Evolutionary conservation across 2,329 filamentous ascomycete genomes (phyloP), one percentile per base, ranked within the genome.

Genomic region (Pseudogymnoascus destructans): DNA sequence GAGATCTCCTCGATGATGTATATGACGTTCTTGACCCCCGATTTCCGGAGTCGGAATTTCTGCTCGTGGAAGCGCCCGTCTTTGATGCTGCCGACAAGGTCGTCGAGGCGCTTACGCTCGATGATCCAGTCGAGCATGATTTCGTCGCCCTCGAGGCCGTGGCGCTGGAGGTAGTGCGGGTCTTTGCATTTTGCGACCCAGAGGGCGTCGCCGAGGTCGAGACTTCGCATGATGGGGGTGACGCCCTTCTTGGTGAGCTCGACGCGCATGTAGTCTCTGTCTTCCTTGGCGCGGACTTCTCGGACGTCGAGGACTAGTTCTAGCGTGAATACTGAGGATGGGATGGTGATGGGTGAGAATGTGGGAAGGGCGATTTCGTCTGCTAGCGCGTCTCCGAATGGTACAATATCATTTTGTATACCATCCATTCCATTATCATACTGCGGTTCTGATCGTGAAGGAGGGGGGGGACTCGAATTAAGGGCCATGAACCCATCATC

Each of bases 11-110:
- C 88, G 58, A 93, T 78, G 21, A 93, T 76, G 66, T 92, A 93
- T 35, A 89, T 78, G 11, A 91, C 84, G 64, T 90, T 86, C 59
- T 80, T 81, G n/a, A 89, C 75, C 0, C 87, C 87, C 0, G 82
- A 87, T 57, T 81, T 81, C 58, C 79, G 79, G 9, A 92, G 76
- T 1, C 88, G 84, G 67, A 90, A 92, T 68, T 93, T 92, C 68
- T 93, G 88, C 68, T 93, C 88, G 64, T 86, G 85, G 64, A 90
- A 92, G 2, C 88, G 82, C 1, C 87, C 86, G 62, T 92, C 88
- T 69, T 87, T 89, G 71, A 93, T 89, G 61, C 86, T 90, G 56
- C 78, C 74, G n/a, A 92, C 78, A 52, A 93, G 73, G 68, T 93
- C 88, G 66, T 92, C 87, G 0, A 91, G 77, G 7, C 88, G 78